Evolutionary conservation across 2,329 filamentous ascomycete species (phyloP).

Genomic region (Hymenoscyphus scutula): DNA sequence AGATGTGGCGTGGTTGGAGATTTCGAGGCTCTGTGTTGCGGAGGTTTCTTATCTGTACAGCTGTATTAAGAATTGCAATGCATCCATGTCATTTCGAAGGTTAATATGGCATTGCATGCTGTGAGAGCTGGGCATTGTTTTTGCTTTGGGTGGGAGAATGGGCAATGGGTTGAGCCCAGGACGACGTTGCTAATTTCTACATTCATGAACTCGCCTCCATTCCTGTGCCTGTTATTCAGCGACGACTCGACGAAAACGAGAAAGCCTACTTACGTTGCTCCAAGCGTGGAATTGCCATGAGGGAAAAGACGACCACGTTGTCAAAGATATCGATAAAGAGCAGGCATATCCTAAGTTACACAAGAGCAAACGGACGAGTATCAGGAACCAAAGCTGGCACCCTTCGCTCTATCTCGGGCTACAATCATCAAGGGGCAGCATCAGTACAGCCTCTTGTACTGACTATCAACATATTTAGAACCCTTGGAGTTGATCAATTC

Average conservation of each 20-base stretch:
- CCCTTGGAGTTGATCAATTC: too few species aligned
- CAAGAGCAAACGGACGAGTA: not conserved
- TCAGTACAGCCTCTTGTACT: not conserved
- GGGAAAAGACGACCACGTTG: too few species aligned
- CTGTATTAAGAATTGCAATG: constrained; percentile 37
- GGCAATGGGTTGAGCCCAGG: too few species aligned
- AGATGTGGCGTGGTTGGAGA: constrained; percentile 22
- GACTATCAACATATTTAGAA: too few species aligned
- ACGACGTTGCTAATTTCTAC: too few species aligned
- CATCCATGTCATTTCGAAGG: constrained; percentile 25
- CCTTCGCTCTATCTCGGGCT: not conserved
- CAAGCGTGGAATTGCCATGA: too few species aligned
- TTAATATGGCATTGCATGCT: not conserved
- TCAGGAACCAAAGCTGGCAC: not conserved
- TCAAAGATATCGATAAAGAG: too few species aligned
- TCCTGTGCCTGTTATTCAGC: too few species aligned
- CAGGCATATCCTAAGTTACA: not conserved
- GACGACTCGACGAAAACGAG: too few species aligned
- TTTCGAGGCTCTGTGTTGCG: constrained; percentile 27
- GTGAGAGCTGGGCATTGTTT: not conserved
- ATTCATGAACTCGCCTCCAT: too few species aligned
- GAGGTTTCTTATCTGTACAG: constrained; percentile 35
- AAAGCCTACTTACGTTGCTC: too few species aligned
- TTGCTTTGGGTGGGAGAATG: not conserved
- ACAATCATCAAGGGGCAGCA: not conserved